Evolutionary conservation across 2,329 filamentous ascomycete genomes (phyloP), one percentile per base, ranked within the genome.

Genomic region (Lojkania enalia): DNA sequence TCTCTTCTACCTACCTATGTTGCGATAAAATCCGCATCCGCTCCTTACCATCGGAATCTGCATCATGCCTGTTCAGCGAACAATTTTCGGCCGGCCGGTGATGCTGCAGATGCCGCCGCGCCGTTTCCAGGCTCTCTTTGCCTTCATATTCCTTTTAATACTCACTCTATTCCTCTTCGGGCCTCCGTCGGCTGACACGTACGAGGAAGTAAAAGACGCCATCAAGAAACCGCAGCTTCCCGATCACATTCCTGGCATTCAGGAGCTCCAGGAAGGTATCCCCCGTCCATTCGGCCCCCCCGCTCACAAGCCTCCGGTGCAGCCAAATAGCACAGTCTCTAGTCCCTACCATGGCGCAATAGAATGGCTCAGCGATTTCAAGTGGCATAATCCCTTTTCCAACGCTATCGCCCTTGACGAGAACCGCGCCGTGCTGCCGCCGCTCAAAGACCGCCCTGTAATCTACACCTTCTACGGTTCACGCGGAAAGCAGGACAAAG

Each of bases 391-490:
- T 49, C 89, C 91, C 2, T 97, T 96, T 69, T 96, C 90, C 14
- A 90, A 85, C 32, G 82, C 83, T 13, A 77, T 94, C 46, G 83
- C 83, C 0, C 78, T 94, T 44, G 91, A 96, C 63, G 87, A 95
- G 67, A 86, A 87, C 61, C 81, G 90, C 42, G 85, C 87, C 5
- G 80, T 97, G 42, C 83, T 97, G 2, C 94, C 94, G 35, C 88
- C 88, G 2, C 74, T 95, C 20, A 72, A 69, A 35, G 74, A 80
- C 21, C 82, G 92, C 16, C 84, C 86, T 18, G 79, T 84, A 1
- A 84, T 97, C 42, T 97, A 96, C 71, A 96, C 90, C 52, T 97
- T 92, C 70, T 96, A 95, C 67, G 90, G 96, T 61, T 75, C 81
- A 9, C 82, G 81, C 3, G 67, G 77, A 49, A 77, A 78, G 58